Evolutionary conservation across 345 rosid species (phyloP), one percentile per base, ranked within the genome.

Genomic region (Boechera stricta): DNA sequence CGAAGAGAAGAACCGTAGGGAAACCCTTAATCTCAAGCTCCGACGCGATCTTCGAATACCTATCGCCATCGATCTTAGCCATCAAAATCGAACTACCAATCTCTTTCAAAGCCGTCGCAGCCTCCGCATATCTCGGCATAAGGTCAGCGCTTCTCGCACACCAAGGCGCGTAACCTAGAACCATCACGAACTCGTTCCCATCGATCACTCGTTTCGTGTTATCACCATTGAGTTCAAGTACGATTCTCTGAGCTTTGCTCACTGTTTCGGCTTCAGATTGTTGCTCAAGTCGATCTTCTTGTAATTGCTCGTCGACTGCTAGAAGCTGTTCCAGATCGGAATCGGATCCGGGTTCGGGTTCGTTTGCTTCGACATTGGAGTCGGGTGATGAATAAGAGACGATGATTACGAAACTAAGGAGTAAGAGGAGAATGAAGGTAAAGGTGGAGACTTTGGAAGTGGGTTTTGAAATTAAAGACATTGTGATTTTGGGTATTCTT

Each of bases 91-190:
- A 57, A 66, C 87, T 88, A 31, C 85, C 87, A 35, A 84, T 52
- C 69, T 88, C 98, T 75, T 83, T 88, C 67, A 93, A 86, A 78
- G 64, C 70, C 74, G 82, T 93, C 5, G 97, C 92, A 64, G 98
- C 97, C 78, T 91, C 93, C 42, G 93, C 89, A 35, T 88, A 93
- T 45, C 82, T 82, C 35, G 98, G 98, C 97, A 93, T 93, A 35
- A 93, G 82, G 78, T 93, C 98, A 24, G 98, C 98, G 79, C 98
- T 88, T 51, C 97, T 85, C 10, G 83, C 79, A 15, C 92, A 89
- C 97, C 98, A 93, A 36, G 98, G 96, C 1, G 97, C 94, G 58
- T 91, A 93, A 9, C 98, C 98, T 45, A 93, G 78, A 74, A 91
- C 79, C 84, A 93, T 44, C 28, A 91, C 95, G 77, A 59, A 86